Conservation (phyloP, 805 yeast species). For the Teunomyces tritomae region DNA sequence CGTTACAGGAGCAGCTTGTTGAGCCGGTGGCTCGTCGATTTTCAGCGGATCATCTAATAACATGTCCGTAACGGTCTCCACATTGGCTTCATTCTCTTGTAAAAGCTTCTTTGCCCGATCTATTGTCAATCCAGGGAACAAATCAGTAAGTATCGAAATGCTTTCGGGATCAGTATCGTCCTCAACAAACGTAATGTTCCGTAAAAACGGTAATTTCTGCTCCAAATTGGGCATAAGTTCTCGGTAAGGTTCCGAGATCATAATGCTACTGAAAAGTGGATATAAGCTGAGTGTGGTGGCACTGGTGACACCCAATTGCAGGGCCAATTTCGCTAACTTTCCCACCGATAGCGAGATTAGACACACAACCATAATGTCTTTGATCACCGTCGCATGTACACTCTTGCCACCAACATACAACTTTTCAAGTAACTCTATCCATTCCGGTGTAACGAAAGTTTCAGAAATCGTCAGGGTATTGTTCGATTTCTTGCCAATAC, state of each 20-base stretch:
- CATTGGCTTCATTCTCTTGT: slow-evolving; percentile 44
- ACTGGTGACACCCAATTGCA: slow-evolving; percentile 45
- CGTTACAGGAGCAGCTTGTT: slow-evolving; percentile 2
- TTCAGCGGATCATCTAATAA: slow-evolving; percentile 60
- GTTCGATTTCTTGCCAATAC: slow-evolving; percentile 22
- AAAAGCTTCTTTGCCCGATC: slow-evolving; percentile 51
- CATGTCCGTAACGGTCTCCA: slow-evolving; percentile 56
- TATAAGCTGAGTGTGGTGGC: slow-evolving; percentile 41
- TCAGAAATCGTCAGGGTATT: slow-evolving; percentile 46
- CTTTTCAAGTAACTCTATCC: slow-evolving; percentile 61
- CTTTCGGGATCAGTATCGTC: slow-evolving; percentile 19
- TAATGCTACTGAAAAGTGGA: slow-evolving; percentile 56
- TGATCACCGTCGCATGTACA: slow-evolving; percentile 43
- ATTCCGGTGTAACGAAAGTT: slow-evolving; percentile 49
- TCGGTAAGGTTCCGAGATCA: slow-evolving; percentile 47
- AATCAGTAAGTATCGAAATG: slow-evolving; percentile 44
- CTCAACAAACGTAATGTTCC: slow-evolving; percentile 3
- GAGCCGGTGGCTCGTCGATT: slow-evolving; percentile 1
- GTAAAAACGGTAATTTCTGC: slow-evolving; percentile 49
- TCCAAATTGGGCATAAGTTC: slow-evolving; percentile 50
- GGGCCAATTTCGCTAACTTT: slow-evolving; percentile 40
- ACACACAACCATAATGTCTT: slow-evolving; percentile 52
- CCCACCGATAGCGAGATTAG: slow-evolving; percentile 46
- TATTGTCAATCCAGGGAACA: slow-evolving; percentile 63
- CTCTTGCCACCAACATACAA: slow-evolving; percentile 59